Conservation (phyloP, 1,139 yeast species). For the Wickerhamomyces sp. region DNA sequence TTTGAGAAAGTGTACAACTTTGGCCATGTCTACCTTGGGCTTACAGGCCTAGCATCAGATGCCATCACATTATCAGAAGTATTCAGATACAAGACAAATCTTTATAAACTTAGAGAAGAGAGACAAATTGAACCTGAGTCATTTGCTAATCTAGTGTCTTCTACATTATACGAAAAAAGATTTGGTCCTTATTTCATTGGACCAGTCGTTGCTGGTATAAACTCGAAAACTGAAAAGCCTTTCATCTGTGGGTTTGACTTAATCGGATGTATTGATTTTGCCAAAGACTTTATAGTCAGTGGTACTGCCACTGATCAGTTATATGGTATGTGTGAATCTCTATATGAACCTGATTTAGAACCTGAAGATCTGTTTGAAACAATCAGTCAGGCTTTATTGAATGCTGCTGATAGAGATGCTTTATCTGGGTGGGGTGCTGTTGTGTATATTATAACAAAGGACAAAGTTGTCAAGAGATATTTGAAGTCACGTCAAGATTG, state of each 20-base stretch:
- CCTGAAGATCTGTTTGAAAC: constrained; percentile 97
- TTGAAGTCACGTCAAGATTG: constrained; percentile 93
- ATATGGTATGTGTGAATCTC: constrained; percentile 98
- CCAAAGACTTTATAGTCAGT: constrained; percentile 92
- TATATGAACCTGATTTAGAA: constrained; percentile 88
- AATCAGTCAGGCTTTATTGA: constrained; percentile 86
- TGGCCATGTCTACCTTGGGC: constrained; percentile 83
- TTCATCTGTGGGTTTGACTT: constrained; percentile 94
- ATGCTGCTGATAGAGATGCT: constrained; percentile 97
- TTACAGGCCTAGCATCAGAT: constrained; percentile 94
- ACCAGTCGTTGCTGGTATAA: constrained; percentile 94
- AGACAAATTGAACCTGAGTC: constrained; percentile 89
- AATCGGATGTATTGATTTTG: constrained; percentile 94
- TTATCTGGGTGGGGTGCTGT: constrained; percentile 98
- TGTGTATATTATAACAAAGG: constrained; percentile 89
- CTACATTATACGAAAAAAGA: constrained; percentile 84
- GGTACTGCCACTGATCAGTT: constrained; percentile 97
- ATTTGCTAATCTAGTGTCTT: constrained; percentile 87
- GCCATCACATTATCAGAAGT: constrained; percentile 80
- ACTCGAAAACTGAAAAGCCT: constrained; percentile 76
- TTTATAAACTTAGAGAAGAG: constrained; percentile 90
- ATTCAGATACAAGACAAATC: constrained; percentile 78
- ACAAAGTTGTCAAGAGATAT: constrained; percentile 80
- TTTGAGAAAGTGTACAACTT: constrained; percentile 88
- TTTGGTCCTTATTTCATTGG: constrained; percentile 98